Base-by-base conservation (phyloP, 2,329 filamentous ascomycete genomes). In the Colletotrichum sp. region DNA sequence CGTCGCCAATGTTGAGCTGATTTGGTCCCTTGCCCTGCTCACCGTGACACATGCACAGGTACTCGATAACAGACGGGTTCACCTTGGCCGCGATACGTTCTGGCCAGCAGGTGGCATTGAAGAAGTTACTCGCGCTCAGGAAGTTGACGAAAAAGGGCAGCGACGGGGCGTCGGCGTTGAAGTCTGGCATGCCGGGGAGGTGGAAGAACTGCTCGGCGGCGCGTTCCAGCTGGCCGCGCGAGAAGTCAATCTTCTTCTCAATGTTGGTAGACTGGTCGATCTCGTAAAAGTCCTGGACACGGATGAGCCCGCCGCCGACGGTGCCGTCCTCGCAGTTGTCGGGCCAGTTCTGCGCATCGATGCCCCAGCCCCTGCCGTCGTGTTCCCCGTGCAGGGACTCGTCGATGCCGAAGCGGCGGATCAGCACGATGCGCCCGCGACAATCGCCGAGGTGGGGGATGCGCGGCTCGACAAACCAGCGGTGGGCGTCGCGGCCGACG, bases 241-340 rank as follows among this genome's bases (percentile, higher is more conserved):
- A 91, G 79, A 92, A 92, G 55, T 88, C 84, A 73, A 98, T 93
- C 88, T 98, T 99, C 83, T 92, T 91, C 47, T 93, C 87, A 73
- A 98, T 96, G 78, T 93, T 93, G 73, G 90, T 86, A 27, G 90
- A 91, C 82, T 95, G 91, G 59, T 93, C 85, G 38, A 99, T 92
- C 80, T 97, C 95, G 87, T 97, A 98, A 83, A 96, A 98, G 85
- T 98, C 97, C 85, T 98, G 97, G 55, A 98, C 92, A 76, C 94
- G 92, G 73, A 98, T 91, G 76, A 92, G 87, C 5, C 94, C 95
- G 78, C 92, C 92, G 11, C 90, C 90, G 63, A 90, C 91, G 38
- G 87, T 87, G 70, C 94, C 93, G 80, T 97, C 92, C 36, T 93
- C 91, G 75, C 94, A 95, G 84, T 98, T 98, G 84, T 98, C 94